Percentiles rank a stretch among this genome's conserved stretches.
Evolutionary conservation across 2,329 filamentous ascomycete genomes (phyloP).

Genomic region (Epichloe glyceriae): DNA sequence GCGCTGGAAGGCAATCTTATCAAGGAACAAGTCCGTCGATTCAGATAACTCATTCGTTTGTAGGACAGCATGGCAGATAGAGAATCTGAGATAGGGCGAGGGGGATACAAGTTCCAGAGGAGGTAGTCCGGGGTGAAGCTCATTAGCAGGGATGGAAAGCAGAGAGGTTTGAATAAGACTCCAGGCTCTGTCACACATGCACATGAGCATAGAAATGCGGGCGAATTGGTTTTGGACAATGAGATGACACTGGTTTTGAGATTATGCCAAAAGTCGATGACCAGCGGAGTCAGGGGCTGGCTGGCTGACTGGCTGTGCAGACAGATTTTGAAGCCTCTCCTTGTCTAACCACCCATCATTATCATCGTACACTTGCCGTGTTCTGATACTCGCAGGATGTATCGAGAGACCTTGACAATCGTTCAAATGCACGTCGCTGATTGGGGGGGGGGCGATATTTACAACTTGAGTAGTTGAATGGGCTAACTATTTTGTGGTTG

Average conservation of each 20-base stretch:
- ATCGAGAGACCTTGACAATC: not conserved
- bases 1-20: not conserved
- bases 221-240: not conserved
- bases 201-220: not conserved
- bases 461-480: not conserved
- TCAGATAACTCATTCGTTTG: conserved; percentile 11
- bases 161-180: no score
- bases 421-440: not conserved
- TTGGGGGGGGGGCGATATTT: not conserved
- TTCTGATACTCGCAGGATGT: not conserved
- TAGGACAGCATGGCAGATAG: conserved; percentile 6
- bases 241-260: not conserved
- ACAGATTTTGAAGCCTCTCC: not conserved
- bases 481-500: not conserved
- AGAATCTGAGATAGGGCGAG: conserved; percentile 1
- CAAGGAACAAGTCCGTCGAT: conserved; percentile 4
- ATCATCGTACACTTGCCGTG: not conserved
- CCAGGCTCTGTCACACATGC: not conserved
- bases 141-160: not conserved
- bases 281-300: not conserved
- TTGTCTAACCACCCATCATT: not conserved
- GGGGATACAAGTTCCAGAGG: not conserved
- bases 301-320: not conserved
- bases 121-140: not conserved
- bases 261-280: not conserved